A percentile compares a stretch with the other conserved stretches of the same genome.
phyloP scores from a whole-genome alignment of 2,329 filamentous ascomycete species.

The Onygenales sp. region DNA sequence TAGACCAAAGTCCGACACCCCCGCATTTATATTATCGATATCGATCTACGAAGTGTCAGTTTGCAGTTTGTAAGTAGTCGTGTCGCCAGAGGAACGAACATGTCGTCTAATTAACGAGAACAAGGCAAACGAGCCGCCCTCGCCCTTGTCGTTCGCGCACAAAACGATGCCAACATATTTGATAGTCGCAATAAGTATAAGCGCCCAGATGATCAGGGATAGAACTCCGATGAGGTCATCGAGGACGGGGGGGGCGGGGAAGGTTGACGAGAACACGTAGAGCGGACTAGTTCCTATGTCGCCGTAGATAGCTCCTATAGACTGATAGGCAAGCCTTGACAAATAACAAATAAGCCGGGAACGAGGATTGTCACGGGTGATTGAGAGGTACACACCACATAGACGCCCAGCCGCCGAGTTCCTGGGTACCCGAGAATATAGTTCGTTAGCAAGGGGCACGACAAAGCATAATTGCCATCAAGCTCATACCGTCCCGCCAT shows the following conservation, averaged over 20 bases:
- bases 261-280: conserved; percentile 49
- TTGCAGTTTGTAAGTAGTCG: not conserved
- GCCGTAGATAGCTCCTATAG: conserved; percentile 50
- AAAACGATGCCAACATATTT: conserved; percentile 49
- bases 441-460: not conserved
- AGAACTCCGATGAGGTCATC: conserved; percentile 44
- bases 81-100: conserved; percentile 21
- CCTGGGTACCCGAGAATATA: conserved; percentile 4
- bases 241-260: conserved; percentile 33
- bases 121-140: conserved; percentile 48
- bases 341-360: not conserved
- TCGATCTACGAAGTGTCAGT: conserved; percentile 31
- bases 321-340: conserved; percentile 43
- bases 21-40: conserved; percentile 42
- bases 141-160: conserved; percentile 47
- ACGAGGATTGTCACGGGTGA: not conserved
- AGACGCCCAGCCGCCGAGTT: conserved; percentile 9
- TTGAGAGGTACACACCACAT: conserved; percentile 8
- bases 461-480: not conserved
- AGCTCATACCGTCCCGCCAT: not conserved
- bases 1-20: conserved; percentile 35
- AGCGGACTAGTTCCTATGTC: conserved; percentile 50
- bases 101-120: conserved; percentile 46
- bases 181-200: conserved; percentile 48
- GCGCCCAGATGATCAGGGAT: conserved; percentile 46